Conservation (phyloP, 768 basidiomycete species). For the Rhodosporidiobolus sp. region DNA sequence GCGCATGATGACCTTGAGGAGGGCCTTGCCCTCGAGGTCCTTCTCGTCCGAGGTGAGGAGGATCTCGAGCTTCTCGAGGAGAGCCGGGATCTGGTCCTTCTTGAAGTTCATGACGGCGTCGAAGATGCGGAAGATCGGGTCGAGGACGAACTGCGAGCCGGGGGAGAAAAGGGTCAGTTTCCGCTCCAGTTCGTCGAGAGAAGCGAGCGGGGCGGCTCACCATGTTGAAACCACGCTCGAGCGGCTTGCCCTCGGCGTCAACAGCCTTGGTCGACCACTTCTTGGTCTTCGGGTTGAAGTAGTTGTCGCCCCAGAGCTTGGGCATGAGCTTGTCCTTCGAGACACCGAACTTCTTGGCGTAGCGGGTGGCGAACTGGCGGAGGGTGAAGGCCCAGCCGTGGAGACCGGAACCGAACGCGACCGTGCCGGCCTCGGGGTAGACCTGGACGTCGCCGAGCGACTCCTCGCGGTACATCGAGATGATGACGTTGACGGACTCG, state of each 20-base stretch:
- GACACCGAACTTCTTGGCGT: conserved; percentile 98
- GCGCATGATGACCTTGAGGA: conserved; percentile 97
- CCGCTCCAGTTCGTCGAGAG: background rate
- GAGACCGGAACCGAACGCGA: conserved; percentile 98
- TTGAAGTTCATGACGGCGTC: conserved; percentile 99
- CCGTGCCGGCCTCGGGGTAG: conserved; percentile 95
- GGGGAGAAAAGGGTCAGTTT: background rate
- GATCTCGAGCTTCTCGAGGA: conserved; percentile 95
- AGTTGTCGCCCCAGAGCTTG: conserved; percentile 99
- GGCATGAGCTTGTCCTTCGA: conserved; percentile 97
- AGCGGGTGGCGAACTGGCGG: conserved; percentile 89
- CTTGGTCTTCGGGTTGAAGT: conserved; percentile 91
- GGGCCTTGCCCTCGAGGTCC: conserved; percentile 88
- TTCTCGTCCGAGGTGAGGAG: conserved; percentile 82
- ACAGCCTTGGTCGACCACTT: conserved; percentile 85
- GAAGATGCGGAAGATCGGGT: conserved; percentile 98
- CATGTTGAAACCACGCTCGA: conserved; percentile 95
- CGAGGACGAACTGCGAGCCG: conserved; percentile 73
- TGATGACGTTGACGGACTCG: conserved; percentile 96
- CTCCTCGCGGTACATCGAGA: conserved; percentile 91
- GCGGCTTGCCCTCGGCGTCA: conserved; percentile 77
- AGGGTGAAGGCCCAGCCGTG: conserved; percentile 99
- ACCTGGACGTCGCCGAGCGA: conserved; percentile 98
- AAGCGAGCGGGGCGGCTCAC: conserved; percentile 1
- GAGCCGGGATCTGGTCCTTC: conserved; percentile 75